These are phyloP conservation scores for Mycena filopes DNA, from an alignment of 768 basidiomycete species.

Conservation along the genomic window DNA sequence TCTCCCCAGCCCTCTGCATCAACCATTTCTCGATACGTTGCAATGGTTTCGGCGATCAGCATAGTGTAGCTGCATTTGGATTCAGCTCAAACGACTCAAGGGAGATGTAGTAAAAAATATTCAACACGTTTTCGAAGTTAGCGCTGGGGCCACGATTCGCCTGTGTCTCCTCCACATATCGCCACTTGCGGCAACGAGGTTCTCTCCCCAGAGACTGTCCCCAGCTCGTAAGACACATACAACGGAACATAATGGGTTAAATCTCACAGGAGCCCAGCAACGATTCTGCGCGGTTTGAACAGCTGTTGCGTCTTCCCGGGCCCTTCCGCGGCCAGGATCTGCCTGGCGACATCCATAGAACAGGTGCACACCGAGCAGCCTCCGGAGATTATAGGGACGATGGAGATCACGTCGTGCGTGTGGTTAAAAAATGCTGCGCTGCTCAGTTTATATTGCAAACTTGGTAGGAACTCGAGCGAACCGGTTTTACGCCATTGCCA, in stretches of 20 bases:
- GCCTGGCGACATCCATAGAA: constrained; percentile 9
- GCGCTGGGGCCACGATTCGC: constrained; percentile 12
- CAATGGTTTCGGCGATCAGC: constrained; percentile 7
- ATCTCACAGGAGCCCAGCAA: constrained; percentile 10
- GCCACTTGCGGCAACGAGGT: constrained; percentile 9
- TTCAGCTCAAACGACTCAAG: not conserved
- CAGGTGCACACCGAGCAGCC: constrained; percentile 9
- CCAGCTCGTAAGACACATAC: no score
- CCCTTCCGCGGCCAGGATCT: constrained; percentile 9
- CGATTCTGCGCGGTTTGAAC: constrained; percentile 8
- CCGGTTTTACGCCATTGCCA: constrained; percentile 9
- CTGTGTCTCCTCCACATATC: constrained; percentile 10
- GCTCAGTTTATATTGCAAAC: not conserved
- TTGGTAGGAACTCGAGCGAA: not conserved
- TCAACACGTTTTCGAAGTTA: constrained; percentile 7
- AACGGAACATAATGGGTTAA: no score
- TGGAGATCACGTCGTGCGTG: constrained; percentile 12
- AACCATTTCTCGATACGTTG: constrained; percentile 9
- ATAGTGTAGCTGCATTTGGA: not conserved
- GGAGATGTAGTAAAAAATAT: not conserved
- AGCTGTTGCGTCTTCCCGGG: constrained; percentile 8
- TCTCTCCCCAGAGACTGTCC: constrained; percentile 17
- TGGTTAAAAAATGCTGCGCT: constrained; percentile 10
- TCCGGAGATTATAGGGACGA: constrained; percentile 4
- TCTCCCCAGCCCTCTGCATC: constrained; percentile 4